Base-by-base conservation (phyloP, 495 filamentous ascomycete genomes). In the Clavariopsis aquatica region DNA sequence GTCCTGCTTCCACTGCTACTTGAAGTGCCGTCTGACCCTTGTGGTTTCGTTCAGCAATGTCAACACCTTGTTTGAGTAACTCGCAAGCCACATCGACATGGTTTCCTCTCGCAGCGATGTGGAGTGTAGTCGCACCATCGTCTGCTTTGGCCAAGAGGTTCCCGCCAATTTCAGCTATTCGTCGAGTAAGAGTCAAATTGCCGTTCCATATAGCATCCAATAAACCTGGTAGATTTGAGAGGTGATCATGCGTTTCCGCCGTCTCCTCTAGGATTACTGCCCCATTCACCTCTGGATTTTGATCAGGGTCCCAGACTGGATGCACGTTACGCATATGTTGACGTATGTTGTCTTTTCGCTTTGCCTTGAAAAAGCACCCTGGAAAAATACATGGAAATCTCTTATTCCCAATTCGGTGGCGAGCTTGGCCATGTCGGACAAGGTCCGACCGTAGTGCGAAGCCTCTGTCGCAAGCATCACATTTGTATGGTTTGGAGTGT, bases 401-500 rank as follows among this genome's bases (percentile, higher is more conserved):
- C 19, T 9, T 17, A n/a, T 49, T 13, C 24, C 52, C 38, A 3
- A 56, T 38, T 24, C 36, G 49, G 36, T 63, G 60, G 13, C 52
- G 49, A 8, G 49, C 34, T 23, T 46, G 23, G 1, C 29, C 24
- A 28, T 63, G 60, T 1, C 60, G 60, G n/a, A 2, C n/a, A 2
- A 63, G 52, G 51, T 63, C 60, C 3, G 5, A 12, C 12, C 60
- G 49, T 8, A 63, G 23, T 19, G 36, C 60, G 28, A 63, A 63
- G 13, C 36, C 20, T 49, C 36, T 55, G 1, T 20, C 17, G 41
- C 60, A 63, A n/a, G n/a, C 10, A 1, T 49, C 24, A 23, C 60
- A 63, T 15, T 1, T 3, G 27, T 38, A 56, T 36, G 60, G 60
- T 27, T 63, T 63, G n/a, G 51, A 47, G 22, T 63, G 60, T 1